phyloP scores from a whole-genome alignment of 345 rosid genomes.

The Corymbia maculata region DNA sequence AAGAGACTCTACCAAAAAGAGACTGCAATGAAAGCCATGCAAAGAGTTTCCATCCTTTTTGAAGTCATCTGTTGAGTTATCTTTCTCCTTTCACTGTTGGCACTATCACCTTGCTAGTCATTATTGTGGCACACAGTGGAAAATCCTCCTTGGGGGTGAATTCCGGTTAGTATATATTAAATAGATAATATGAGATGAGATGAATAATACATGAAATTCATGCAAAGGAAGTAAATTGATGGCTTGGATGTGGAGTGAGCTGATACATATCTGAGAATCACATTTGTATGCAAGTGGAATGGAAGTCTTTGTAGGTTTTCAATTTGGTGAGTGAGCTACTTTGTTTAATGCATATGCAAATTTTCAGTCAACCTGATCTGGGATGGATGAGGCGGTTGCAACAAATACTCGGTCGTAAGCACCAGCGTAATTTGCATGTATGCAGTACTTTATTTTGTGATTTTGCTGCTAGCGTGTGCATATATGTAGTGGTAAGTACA shows the following conservation, averaged over 20 bases:
- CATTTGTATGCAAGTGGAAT: background rate
- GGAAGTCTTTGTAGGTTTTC: background rate
- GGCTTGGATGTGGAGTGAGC: background rate
- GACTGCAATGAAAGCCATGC: background rate
- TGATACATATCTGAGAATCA: background rate
- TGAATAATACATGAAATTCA: background rate
- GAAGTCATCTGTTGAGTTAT: background rate
- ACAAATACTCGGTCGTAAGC: conserved; percentile 92
- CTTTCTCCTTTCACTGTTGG: background rate
- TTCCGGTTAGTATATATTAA: background rate
- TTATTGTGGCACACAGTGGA: background rate
- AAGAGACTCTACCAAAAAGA: background rate
- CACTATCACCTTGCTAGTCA: background rate
- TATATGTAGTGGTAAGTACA: background rate
- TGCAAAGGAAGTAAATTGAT: background rate
- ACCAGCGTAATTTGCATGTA: conserved; percentile 90
- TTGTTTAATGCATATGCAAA: background rate
- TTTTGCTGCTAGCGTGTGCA: background rate
- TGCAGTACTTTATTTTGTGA: conserved; percentile 4
- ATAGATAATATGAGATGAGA: background rate
- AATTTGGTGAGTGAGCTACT: background rate
- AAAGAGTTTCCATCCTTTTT: background rate
- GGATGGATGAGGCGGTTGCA: conserved; percentile 97
- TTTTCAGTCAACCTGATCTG: conserved; percentile 72
- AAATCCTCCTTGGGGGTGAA: background rate